Evolutionary conservation across 192 early-diverging fungal genomes (phyloP), one percentile per base, ranked within the genome.

Genomic region (Backusella morwellensis): DNA sequence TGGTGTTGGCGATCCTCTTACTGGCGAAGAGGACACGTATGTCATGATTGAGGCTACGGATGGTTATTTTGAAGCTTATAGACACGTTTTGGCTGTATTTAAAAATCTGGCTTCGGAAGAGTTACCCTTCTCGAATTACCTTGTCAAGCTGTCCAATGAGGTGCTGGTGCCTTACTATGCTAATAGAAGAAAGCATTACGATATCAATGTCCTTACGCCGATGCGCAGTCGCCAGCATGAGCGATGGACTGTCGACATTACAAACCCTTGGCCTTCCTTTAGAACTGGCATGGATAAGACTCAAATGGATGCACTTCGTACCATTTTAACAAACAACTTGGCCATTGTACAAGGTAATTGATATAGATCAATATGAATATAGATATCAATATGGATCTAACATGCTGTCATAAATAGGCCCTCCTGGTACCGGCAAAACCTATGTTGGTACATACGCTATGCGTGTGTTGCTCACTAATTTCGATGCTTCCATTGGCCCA

Each of bases 391-490:
- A 32, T 32, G 2, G 32, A 32, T 32, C 3, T 32, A 32, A 32
- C 2, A 32, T 32, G 2, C 0, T 32, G 32, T 3, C 32, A 3
- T 32, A 32, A 32, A 32, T 68, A 81, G 80, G 89, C 41, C 89
- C 89, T 26, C 89, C 89, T 9, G 89, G 89, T 38, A 90, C 89
- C 40, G 89, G 89, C 47, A 90, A 90, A 69, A 90, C 89, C 0
- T 87, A 83, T 72, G 80, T 90, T 0, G 89, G 89, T 59, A 76
- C 88, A 14, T 78, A 82, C 56, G 81, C 86, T 0, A 86, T 87
- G 44, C 41, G 41, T 14, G 81, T 90, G 0, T 75, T 90, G 35
- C 67, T 88, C 4, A 78, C 82, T 19, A 79, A 88, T 54, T 81
- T 70, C 44, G 70, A 82, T 36, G 36, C 73, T 0, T 50, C 70